Evolutionary conservation across 176 grass and related monocot genomes (phyloP), one percentile per base, ranked within the genome.

Genomic region (Dendrocalamus sinicus): DNA sequence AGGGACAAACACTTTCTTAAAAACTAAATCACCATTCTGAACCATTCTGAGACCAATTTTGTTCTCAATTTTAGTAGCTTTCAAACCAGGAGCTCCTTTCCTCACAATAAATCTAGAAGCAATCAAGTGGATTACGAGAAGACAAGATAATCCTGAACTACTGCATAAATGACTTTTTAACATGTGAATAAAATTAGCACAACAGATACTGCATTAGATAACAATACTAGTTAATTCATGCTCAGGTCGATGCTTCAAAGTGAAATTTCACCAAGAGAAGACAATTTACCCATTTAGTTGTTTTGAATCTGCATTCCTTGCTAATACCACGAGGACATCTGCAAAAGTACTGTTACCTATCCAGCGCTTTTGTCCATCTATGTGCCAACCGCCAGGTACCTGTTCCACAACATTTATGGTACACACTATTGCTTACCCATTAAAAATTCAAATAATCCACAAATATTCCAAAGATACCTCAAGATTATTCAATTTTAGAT

Each of bases 271-370:
- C 37, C 12, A 35, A 50, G 47, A 62, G 26, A 70, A 53, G 43
- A 73, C 58, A 30, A 60, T 77, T 78, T 93, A 89, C 91, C 91
- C 94, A 86, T 95, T 87, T 40, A 93, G 66, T 81, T 93, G 91
- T 66, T 95, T 91, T 15, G 83, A 86, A 62, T 86, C 85, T 28
- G 81, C 72, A 59, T 93, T 91, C 58, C 94, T 82, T 76, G 94
- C 94, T 85, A 92, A 90, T 61, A 95, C 53, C 67, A 95, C 72
- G 13, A 93, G 83, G 37, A 95, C 55, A 84, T 95, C 94, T 32
- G 94, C 91, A 80, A 93, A 95, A 12, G 94, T 95, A 91, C 91
- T 85, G 79, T 95, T 95, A 64, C 89, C 94, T 43, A 91, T 90
- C 94, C 91, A 95, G 19, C 91, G 88, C 35, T 95, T 95, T 89